A percentile compares a stretch with the other conserved stretches of the same genome.
Conservation (phyloP, 768 basidiomycete species). For the Agrocybe pediades region DNA sequence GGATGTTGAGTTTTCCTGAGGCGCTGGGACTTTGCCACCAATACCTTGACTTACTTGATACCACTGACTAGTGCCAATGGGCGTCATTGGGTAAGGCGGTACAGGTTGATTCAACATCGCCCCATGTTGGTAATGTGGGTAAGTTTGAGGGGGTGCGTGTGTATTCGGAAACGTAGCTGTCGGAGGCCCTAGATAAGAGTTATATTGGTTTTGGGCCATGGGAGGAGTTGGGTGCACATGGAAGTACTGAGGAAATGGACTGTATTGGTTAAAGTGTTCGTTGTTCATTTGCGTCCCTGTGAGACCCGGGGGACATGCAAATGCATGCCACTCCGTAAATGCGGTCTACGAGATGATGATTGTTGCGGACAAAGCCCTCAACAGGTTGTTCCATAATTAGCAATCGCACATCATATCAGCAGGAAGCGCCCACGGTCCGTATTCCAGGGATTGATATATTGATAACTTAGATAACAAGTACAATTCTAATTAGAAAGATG, state of each 20-base stretch:
- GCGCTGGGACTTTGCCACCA: no score
- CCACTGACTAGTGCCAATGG: background rate
- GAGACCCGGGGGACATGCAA: no score
- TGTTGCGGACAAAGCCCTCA: background rate
- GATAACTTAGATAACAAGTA: no score
- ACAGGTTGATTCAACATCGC: background rate
- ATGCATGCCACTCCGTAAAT: background rate
- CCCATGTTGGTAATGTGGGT: slow-evolving; percentile 8
- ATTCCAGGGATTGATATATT: no score
- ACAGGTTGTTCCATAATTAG: background rate
- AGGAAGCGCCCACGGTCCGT: background rate
- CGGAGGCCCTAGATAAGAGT: slow-evolving; percentile 1
- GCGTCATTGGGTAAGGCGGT: background rate
- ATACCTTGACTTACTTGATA: no score
- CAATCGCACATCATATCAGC: background rate
- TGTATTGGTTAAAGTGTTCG: slow-evolving; percentile 10
- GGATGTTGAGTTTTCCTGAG: no score
- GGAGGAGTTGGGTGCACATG: background rate
- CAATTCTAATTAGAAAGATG: no score
- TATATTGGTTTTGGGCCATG: background rate
- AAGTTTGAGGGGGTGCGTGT: slow-evolving; percentile 12
- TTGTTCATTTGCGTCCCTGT: no score
- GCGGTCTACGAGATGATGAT: background rate
- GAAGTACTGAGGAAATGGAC: slow-evolving; percentile 1
- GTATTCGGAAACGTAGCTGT: slow-evolving; percentile 5